phyloP scores from a whole-genome alignment of 257 asterid species.

The Solanum commersonii region DNA sequence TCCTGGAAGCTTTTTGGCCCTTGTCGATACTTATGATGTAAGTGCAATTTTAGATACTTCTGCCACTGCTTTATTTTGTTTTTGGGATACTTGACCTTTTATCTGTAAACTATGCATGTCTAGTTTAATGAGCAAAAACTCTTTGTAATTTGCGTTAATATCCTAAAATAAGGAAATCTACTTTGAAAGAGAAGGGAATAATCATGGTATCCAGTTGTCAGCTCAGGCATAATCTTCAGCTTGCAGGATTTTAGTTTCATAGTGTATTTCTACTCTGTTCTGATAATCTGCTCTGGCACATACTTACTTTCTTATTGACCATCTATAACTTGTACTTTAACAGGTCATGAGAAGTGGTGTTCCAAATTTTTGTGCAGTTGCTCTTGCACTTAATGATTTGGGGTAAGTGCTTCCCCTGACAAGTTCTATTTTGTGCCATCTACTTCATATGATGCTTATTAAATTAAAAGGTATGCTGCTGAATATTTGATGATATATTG shows the following conservation, averaged over 20 bases:
- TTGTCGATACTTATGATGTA: constrained; percentile 95
- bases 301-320: neutral
- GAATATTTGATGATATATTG: neutral
- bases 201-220: neutral
- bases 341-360: constrained; percentile 96
- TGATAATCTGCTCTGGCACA: neutral
- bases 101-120: neutral
- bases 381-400: constrained; percentile 78
- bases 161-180: neutral
- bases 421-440: neutral
- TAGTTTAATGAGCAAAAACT: neutral
- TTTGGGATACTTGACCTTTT: neutral
- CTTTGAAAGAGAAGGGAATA: neutral
- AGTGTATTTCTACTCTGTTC: neutral
- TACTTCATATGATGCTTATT: neutral
- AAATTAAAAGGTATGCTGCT: neutral
- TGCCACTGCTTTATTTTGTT: neutral
- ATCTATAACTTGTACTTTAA: constrained; percentile 3
- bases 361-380: constrained; percentile 97
- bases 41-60: constrained; percentile 13
- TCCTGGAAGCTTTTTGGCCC: constrained; percentile 73
- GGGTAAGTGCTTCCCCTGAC: constrained; percentile 48
- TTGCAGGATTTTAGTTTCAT: neutral
- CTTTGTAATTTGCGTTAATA: neutral
- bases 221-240: neutral